Base-by-base conservation (phyloP, 495 filamentous ascomycete genomes). In the Penicillium canariense region DNA sequence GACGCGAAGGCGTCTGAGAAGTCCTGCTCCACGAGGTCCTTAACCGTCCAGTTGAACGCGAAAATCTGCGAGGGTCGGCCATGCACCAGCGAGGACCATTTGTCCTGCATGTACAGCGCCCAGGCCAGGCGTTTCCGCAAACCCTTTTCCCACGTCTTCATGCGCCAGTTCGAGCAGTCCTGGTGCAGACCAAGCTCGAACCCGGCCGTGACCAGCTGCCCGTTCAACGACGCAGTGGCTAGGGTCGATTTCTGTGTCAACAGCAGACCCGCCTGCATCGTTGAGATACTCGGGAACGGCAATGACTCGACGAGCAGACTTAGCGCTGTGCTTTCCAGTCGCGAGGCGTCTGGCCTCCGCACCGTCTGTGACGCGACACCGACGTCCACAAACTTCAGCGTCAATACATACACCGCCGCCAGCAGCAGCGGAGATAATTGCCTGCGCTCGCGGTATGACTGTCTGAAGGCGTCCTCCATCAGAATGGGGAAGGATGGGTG, bases 401-500 rank as follows among this genome's bases (percentile, higher is more conserved):
- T 88, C 44, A 97, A 76, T 36, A 95, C 85, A 62, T 96, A 98
- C 60, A 98, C 86, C 15, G 91, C 90, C 4, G 91, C 89, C 2
- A 97, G 78, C 3, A 97, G 76, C 5, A 93, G 80, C 20, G 94
- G 90, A 15, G 91, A 89, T 63, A 96, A 83, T 54, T 87, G 84
- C 18, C 82, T 83, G 60, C 90, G 82, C 23, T 87, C 85, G 22
- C 86, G 84, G 64, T 95, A 90, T 59, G 91, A 88, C 60, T 95
- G 89, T 60, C 89, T 83, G 65, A 96, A 96, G 30, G 91, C 81
- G 55, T 84, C 81, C 73, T 96, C 92, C 62, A 96, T 86, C 46
- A 96, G 74, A 54, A 98, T 90, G 28, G 93, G 93, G 60, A 96
- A 95, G 53, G 82, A 90, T 1, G 91, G 92, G 68, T 97, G 94